A percentile compares a stretch with the other conserved stretches of the same genome.
These are phyloP conservation scores for sunflower (Helianthus annuus) DNA, from an alignment of 129 eudicot genomes.

Conservation along the genomic window HanXRQr2.0-SUNRISE NC_035448.2:183213193-183213692, in stretches of 20 bases:
- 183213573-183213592: conserved; percentile 94
- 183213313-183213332: conserved; percentile 10
- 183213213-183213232: conserved; percentile 23
- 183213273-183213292: conserved; percentile 53
- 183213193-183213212: no score
- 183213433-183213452: conserved; percentile 43
- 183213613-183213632: conserved; percentile 51
- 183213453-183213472: conserved; percentile 25
- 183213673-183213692: neutral
- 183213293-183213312: conserved; percentile 31
- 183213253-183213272: conserved; percentile 31
- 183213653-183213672: conserved; percentile 35
- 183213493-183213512: conserved; percentile 54
- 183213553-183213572: conserved; percentile 57
- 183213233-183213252: neutral
- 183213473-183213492: neutral
- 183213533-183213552: conserved; percentile 25
- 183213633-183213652: conserved; percentile 95
- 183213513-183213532: conserved; percentile 27
- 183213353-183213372: neutral
- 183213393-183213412: conserved; percentile 40
- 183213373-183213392: conserved; percentile 21
- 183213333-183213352: conserved; percentile 24
- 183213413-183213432: conserved; percentile 50
- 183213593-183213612: conserved; percentile 76